Conservation (phyloP, 257 asterid genomes). For the Solanum pimpinellifolium region DNA sequence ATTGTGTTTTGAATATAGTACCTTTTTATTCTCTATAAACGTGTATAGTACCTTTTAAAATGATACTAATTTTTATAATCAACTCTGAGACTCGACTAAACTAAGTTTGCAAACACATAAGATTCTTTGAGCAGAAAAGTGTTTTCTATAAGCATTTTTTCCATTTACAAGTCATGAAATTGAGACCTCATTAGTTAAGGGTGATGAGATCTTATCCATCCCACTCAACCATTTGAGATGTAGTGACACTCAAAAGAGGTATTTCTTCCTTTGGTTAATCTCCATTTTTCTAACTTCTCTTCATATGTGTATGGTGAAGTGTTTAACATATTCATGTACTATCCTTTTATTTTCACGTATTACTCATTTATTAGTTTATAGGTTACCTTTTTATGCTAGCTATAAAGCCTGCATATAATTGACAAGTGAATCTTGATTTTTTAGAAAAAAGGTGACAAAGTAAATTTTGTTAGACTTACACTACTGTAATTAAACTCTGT, state of each 20-base stretch:
- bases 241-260: background rate
- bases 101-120: background rate
- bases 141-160: background rate
- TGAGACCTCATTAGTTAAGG: background rate
- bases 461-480: background rate
- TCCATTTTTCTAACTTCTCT: slow-evolving; percentile 6
- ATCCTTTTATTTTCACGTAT: background rate
- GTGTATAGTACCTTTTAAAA: slow-evolving; percentile 7
- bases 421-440: background rate
- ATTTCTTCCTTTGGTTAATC: slow-evolving; percentile 29
- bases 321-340: background rate
- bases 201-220: background rate
- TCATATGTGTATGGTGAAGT: background rate
- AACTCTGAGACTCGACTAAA: background rate
- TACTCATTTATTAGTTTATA: background rate
- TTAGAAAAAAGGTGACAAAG: background rate
- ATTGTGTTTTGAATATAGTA: background rate
- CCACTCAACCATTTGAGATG: background rate
- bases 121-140: background rate
- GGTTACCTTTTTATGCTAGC: background rate
- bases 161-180: background rate
- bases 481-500: background rate
- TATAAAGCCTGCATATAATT: background rate
- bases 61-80: background rate
- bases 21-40: slow-evolving; percentile 6